Base-by-base conservation (phyloP, 2,329 filamentous ascomycete genomes). In the Trichoderma lentiforme region DNA sequence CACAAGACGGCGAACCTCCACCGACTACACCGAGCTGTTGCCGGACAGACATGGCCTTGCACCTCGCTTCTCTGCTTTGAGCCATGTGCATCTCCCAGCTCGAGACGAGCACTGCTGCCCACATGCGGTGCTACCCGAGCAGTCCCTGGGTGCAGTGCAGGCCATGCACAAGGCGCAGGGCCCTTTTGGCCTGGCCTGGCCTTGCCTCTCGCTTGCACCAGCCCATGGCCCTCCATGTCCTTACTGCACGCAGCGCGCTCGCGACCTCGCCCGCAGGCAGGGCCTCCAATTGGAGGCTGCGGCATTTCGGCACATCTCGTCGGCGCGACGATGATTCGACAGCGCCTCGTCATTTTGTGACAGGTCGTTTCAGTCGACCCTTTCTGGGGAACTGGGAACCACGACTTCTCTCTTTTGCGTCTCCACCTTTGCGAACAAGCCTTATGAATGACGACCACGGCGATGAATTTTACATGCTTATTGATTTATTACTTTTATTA, bases 261-360 rank as follows among this genome's bases (percentile, higher is more conserved):
- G 65, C 65, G 36, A 60, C 56, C 53, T 69, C 53, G 65, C 65
- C 65, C 65, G 65, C 65, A 69, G 56, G 28, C 65, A 69, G 65
- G 65, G 65, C 65, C 36, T 67, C 70, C 63, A 71, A 71, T 71
- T 71, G 63, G 70, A 68, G 51, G 39, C 70, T 71, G 63, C 70
- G 70, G 70, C 32, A 71, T 71, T 68, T 71, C 70, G 70, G 70
- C 70, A 68, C 24, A 62, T 56, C n/a, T 64, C 21, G 39, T 71
- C 51, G 68, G 62, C 34, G 21, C 70, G 43, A 43, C 63, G 39
- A 24, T 68, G 70, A 71, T 68, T 71, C 70, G 70, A 47, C 70
- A 56, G 63, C 68, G 34, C 70, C 56, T 32, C 24, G 70, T 62
- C 63, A 39, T 71, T 71, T 71, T 67, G 57, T 71, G 70, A 71